Evolutionary conservation across 2,329 filamentous ascomycete species (phyloP).

Genomic region (Huntiella abstrusa): DNA sequence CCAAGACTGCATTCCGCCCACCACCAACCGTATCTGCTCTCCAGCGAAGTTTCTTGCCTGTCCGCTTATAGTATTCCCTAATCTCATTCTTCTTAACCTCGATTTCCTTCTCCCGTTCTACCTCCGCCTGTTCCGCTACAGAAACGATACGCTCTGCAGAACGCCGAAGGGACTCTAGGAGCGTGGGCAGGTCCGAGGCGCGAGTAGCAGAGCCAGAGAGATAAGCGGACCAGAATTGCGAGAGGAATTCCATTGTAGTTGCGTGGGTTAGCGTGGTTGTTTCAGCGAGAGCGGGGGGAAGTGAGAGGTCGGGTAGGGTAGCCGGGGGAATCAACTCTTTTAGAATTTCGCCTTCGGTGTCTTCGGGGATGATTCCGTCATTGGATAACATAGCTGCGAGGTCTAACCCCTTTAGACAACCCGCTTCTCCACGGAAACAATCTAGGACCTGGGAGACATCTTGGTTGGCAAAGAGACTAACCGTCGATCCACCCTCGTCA

Average conservation of each 20-base stretch:
- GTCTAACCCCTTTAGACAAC: not conserved
- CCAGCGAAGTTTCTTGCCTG: constrained; percentile 53
- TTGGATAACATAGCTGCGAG: too few species aligned
- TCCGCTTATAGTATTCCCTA: constrained; percentile 48
- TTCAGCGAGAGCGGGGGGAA: constrained; percentile 25
- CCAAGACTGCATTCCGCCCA: constrained; percentile 55
- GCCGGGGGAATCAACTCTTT: constrained; percentile 12
- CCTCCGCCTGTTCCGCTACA: constrained; percentile 64
- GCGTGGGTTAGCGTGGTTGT: constrained; percentile 58
- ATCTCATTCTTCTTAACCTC: constrained; percentile 50
- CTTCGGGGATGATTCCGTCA: constrained; percentile 23
- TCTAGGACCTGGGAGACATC: constrained; percentile 49
- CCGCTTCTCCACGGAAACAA: constrained; percentile 38
- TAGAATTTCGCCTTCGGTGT: constrained; percentile 16
- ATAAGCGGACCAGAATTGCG: constrained; percentile 90
- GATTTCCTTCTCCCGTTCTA: constrained; percentile 48
- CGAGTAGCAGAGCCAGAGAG: constrained; percentile 71
- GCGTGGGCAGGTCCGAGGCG: constrained; percentile 59
- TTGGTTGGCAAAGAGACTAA: constrained; percentile 45
- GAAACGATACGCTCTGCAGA: constrained; percentile 63
- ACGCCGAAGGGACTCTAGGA: constrained; percentile 63
- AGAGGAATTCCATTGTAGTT: constrained; percentile 87
- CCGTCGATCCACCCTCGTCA: constrained; percentile 22
- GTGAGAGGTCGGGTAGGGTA: constrained; percentile 43
- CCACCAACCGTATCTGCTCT: constrained; percentile 52